phyloP scores from a whole-genome alignment of 164 flowering plant genomes.

The Nymphaea thermarum region DNA sequence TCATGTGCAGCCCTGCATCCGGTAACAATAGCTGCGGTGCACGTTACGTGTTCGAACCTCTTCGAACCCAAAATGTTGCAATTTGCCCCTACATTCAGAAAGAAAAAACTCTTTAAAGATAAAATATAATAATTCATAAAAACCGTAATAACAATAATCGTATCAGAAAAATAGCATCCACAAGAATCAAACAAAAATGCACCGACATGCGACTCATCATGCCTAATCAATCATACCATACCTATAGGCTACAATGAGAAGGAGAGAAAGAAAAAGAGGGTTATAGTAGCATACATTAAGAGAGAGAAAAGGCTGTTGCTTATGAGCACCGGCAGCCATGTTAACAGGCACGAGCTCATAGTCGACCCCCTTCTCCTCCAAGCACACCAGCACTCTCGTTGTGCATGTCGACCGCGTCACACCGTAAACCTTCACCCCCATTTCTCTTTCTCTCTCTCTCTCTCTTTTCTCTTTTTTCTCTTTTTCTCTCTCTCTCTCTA shows the following conservation, averaged over 20 bases:
- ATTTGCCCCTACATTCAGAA: too few relatives aligned
- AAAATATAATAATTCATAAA: too few relatives aligned
- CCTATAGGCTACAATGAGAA: neutral
- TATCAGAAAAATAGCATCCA: too few relatives aligned
- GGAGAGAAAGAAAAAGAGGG: neutral
- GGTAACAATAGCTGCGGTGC: too few relatives aligned
- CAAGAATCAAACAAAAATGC: too few relatives aligned
- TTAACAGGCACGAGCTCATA: slow-evolving; percentile 13
- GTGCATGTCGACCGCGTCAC: slow-evolving; percentile 18
- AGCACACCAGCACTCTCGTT: slow-evolving; percentile 13
- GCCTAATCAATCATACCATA: neutral
- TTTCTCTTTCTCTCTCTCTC: neutral
- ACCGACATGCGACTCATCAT: too few relatives aligned
- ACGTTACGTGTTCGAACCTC: too few relatives aligned
- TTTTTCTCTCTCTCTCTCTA: neutral
- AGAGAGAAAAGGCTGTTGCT: slow-evolving; percentile 9
- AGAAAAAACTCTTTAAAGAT: too few relatives aligned
- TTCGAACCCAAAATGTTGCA: too few relatives aligned
- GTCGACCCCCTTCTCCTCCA: slow-evolving; percentile 12
- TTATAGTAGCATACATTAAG: slow-evolving; percentile 2
- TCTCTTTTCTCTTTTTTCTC: neutral
- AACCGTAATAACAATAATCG: too few relatives aligned
- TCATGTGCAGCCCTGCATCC: too few relatives aligned
- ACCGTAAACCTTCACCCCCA: slow-evolving; percentile 23
- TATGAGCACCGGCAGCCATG: slow-evolving; percentile 12